Evolutionary conservation across 2,329 filamentous ascomycete genomes (phyloP), one percentile per base, ranked within the genome.

Genomic region (Hypoxylon sp.): DNA sequence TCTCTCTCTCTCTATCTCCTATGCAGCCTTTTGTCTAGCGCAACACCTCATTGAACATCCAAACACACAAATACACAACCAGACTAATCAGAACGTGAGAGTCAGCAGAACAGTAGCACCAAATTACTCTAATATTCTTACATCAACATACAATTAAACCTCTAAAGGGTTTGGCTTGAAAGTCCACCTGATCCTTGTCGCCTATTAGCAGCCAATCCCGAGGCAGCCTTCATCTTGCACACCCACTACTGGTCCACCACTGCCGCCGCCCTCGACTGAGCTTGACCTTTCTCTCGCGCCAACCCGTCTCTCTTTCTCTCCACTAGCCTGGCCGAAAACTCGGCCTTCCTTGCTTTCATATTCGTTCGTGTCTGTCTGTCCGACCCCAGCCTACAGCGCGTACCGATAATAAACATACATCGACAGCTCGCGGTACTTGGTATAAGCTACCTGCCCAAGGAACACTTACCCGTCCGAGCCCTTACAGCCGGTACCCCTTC

Each of bases 211-310:
- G 45, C 63, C 62, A 66, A 63, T 66, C 58, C 59, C 45, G 46
- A 34, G 51, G 46, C 51, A 41, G n/a, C 41, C 48, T 56, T 54
- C 54, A 44, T 43, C 45, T 57, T 45, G 44, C 60, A 48, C 61
- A 46, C 42, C 55, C 54, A 46, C 50, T 31, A 59, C 60, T 62
- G 58, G 56, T 36, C 58, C 60, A 63, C 58, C 51, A 51, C 59
- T 63, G 57, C 64, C 63, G 63, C 63, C 61, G 58, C 59, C 57
- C 42, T 59, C 55, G 41, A 55, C 44, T 45, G 40, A 51, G 53
- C 55, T 63, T 49, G 36, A 54, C 48, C 57, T 43, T 53, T 51
- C 52, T 51, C 55, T 58, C 55, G 57, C 61, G 62, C 63, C 60
- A 55, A 60, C 51, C 51, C 55, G 51, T 29, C 54, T 55, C 44